phyloP scores from a whole-genome alignment of 192 early-diverging fungal species.

The Pilaira anomala region DNA sequence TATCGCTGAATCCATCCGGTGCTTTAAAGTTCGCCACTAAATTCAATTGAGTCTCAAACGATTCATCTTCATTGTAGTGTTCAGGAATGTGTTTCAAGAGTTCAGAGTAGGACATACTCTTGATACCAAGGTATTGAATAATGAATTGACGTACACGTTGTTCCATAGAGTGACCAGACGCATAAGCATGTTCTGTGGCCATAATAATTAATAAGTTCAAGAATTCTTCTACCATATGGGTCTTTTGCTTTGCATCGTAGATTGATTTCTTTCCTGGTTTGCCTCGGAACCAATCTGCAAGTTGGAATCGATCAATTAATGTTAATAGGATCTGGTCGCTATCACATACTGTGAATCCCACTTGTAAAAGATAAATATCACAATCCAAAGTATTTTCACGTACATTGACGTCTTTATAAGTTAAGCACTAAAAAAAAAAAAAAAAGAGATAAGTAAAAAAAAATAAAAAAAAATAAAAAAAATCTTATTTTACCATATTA shows the following conservation, averaged over 20 bases:
- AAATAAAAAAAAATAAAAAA: background rate
- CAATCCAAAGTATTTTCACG: conserved; percentile 88
- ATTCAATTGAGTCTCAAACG: conserved; percentile 77
- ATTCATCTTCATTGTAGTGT: conserved; percentile 60
- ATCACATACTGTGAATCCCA: conserved; percentile 62
- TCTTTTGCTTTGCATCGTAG: conserved; percentile 71
- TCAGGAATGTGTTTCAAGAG: conserved; percentile 80
- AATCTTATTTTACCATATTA: conserved; percentile 44
- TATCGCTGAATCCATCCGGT: conserved; percentile 75
- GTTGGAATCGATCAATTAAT: conserved; percentile 81
- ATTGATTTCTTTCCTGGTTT: conserved; percentile 42
- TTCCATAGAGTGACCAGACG: conserved; percentile 58
- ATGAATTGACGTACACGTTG: conserved; percentile 79
- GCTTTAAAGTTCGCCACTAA: conserved; percentile 75
- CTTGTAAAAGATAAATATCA: conserved; percentile 86
- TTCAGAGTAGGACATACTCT: conserved; percentile 77
- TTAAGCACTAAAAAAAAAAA: conserved; percentile 50
- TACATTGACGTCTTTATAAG: conserved; percentile 81
- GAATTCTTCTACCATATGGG: conserved; percentile 87
- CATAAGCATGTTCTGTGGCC: conserved; percentile 73
- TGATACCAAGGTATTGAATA: conserved; percentile 73
- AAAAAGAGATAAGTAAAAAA: background rate
- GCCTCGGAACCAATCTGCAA: conserved; percentile 81
- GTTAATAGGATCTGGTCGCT: conserved; percentile 77
- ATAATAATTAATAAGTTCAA: conserved; percentile 81